Conservation (phyloP, 805 yeast species). For the Jamesozyma piceae region DNA sequence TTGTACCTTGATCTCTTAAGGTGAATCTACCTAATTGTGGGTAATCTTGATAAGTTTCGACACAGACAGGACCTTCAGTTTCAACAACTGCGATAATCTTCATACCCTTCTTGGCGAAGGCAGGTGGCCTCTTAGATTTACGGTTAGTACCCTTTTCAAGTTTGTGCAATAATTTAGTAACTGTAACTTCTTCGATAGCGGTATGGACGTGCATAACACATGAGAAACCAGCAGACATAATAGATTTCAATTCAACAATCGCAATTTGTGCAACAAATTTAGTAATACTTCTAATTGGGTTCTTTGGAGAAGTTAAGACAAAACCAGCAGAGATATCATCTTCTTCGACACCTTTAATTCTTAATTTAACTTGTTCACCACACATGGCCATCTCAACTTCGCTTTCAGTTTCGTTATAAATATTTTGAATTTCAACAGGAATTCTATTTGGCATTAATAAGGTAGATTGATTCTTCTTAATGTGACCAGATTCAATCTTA, state of each 20-base stretch:
- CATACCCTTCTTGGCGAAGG: conserved; percentile 98
- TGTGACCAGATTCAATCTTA: conserved; percentile 91
- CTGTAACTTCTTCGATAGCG: conserved; percentile 89
- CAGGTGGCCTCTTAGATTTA: conserved; percentile 92
- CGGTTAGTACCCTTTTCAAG: conserved; percentile 95
- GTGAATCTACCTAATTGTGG: conserved; percentile 98
- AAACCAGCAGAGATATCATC: conserved; percentile 90
- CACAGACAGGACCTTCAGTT: conserved; percentile 78
- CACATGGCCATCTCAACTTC: conserved; percentile 84
- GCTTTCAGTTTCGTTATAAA: conserved; percentile 90
- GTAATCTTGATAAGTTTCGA: conserved; percentile 84
- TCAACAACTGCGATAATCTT: conserved; percentile 90
- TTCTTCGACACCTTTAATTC: conserved; percentile 92
- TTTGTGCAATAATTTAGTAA: conserved; percentile 78
- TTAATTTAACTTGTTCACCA: conserved; percentile 95
- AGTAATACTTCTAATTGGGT: conserved; percentile 86
- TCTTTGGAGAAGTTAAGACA: conserved; percentile 75
- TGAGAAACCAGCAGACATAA: conserved; percentile 88
- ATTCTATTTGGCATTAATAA: conserved; percentile 88
- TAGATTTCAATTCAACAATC: conserved; percentile 90
- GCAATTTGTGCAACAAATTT: conserved; percentile 94
- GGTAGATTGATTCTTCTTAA: conserved; percentile 67
- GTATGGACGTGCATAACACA: conserved; percentile 99
- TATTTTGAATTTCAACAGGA: conserved; percentile 73
- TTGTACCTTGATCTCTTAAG: conserved; percentile 94